phyloP scores from a whole-genome alignment of 495 filamentous ascomycete genomes.

The Aspergillus baeticus region DNA sequence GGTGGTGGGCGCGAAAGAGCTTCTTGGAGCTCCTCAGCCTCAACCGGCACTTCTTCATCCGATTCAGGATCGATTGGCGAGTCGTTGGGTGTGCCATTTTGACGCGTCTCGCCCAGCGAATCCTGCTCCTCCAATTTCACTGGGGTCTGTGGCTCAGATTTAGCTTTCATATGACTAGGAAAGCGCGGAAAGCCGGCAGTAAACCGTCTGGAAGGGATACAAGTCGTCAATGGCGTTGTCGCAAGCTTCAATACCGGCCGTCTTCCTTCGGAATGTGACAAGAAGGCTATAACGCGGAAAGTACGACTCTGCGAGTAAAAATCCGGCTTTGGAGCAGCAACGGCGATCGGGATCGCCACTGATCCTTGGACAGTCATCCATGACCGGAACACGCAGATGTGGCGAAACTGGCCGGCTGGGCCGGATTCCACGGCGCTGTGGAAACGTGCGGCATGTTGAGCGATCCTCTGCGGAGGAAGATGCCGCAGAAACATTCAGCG shows the following conservation, averaged over 20 bases:
- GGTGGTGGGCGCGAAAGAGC: conserved; percentile 65
- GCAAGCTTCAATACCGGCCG: conserved; percentile 8
- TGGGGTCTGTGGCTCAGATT: not conserved
- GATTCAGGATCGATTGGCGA: conserved; percentile 45
- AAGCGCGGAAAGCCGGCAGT: conserved; percentile 2
- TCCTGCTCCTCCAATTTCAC: not conserved
- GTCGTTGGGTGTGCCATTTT: conserved; percentile 1
- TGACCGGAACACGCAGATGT: conserved; percentile 15
- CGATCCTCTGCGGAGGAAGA: conserved; percentile 22
- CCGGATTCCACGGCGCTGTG: conserved; percentile 26
- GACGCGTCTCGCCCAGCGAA: not conserved
- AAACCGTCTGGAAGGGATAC: conserved; percentile 1
- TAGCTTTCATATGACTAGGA: not conserved
- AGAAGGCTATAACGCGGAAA: not conserved
- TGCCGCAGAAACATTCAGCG: conserved; percentile 38
- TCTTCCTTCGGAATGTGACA: conserved; percentile 13
- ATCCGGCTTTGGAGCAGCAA: conserved; percentile 7
- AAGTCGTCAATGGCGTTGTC: conserved; percentile 1
- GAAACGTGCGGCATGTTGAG: conserved; percentile 33
- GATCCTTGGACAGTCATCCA: conserved; percentile 16
- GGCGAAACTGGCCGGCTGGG: conserved; percentile 24
- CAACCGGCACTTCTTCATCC: conserved; percentile 43
- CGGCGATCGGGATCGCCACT: conserved; percentile 19
- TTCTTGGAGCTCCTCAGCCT: conserved; percentile 45
- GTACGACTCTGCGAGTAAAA: conserved; percentile 13